These are phyloP conservation scores for Corinectria fuckeliana DNA, from an alignment of 2,329 filamentous ascomycete species.

Conservation along the genomic window DNA sequence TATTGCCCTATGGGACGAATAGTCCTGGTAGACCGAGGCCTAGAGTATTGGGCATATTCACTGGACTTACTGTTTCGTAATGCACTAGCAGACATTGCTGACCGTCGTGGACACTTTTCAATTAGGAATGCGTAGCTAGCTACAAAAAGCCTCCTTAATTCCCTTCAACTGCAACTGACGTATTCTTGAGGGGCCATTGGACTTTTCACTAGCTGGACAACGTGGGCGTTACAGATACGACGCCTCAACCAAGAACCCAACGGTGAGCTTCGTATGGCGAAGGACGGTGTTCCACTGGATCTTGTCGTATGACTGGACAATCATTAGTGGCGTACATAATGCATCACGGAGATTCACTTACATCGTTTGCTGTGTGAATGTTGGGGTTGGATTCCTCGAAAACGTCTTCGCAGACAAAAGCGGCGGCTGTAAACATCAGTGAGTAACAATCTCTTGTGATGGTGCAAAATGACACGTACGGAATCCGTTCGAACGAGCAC, in stretches of 20 bases:
- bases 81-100: too few relatives aligned
- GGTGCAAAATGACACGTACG: background rate
- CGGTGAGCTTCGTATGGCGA: background rate
- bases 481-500: conserved; percentile 27
- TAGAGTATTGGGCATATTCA: too few relatives aligned
- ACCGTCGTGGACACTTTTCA: too few relatives aligned
- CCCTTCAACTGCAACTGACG: too few relatives aligned
- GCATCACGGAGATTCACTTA: background rate
- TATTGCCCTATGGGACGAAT: too few relatives aligned
- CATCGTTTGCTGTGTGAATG: background rate
- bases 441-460: background rate
- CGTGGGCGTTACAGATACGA: background rate
- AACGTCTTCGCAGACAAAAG: background rate
- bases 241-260: background rate
- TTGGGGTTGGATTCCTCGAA: background rate
- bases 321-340: background rate
- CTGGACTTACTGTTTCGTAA: too few relatives aligned
- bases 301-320: background rate
- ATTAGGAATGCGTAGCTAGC: too few relatives aligned
- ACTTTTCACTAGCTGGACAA: too few relatives aligned
- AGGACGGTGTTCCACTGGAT: background rate
- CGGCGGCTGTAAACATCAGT: background rate
- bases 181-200: too few relatives aligned
- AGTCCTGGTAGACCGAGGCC: too few relatives aligned
- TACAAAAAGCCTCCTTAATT: too few relatives aligned